Evolutionary conservation across 2,329 filamentous ascomycete genomes (phyloP), one percentile per base, ranked within the genome.

Genomic region (Botrytis deweyae): DNA sequence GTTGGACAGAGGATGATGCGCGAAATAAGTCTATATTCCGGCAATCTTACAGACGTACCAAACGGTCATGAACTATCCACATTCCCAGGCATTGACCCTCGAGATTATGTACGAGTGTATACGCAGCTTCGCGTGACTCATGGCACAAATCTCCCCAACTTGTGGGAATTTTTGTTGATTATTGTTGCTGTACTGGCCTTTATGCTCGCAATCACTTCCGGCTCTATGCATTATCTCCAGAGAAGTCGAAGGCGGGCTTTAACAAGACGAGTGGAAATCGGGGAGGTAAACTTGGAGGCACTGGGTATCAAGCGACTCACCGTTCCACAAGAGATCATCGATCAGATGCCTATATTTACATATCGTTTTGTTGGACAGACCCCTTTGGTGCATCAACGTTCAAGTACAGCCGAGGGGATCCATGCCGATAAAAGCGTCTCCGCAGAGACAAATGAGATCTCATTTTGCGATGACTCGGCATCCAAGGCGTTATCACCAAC

Each of bases 251-350:
- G 95, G 14, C 86, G 86, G 38, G 86, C 86, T 1, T 84, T 98
- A 18, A 89, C 89, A 69, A 87, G 89, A 66, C 89, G 94, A 20
- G 91, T 98, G 25, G 86, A 89, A 74, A 87, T 86, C 12, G 95
- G 95, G 70, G 92, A 97, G 78, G 90, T 97, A 33, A 93, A 98
- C 79, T 85, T 98, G 4, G 95, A 98, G 82, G 90, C 90, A 4
- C 87, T 97, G 77, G 95, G 94, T 2, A 93, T 98, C 78, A 95
- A 93, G 80, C 88, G 92, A 22, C 83, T 97, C 38, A 93, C 89
- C 3, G 93, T 98, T 0, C 94, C 95, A 1, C 84, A 87, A 64
- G 84, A 89, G 14, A 85, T 94, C 58, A 86, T 98, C 38, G 87
- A 92, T 66, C 87, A 87, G 33, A 91, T 98, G 79, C 93, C 94